phyloP scores from a whole-genome alignment of 345 rosid genomes.

The Angophora floribunda region DNA sequence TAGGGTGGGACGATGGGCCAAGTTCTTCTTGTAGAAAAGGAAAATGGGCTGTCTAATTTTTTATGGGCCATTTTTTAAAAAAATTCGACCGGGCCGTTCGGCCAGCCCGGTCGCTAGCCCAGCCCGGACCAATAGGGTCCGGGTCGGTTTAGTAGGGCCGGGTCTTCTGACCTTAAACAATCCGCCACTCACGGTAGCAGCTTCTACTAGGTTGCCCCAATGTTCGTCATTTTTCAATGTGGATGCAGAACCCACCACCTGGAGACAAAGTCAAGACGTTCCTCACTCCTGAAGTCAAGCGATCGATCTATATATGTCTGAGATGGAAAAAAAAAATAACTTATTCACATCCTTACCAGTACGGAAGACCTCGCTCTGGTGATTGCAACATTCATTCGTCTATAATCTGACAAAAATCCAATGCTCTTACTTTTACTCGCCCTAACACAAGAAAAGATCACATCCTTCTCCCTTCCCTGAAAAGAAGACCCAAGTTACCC shows the following conservation, averaged over 20 bases:
- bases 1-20: no score
- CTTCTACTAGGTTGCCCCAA: slow-evolving; percentile 69
- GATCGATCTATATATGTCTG: no score
- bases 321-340: not conserved
- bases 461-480: slow-evolving; percentile 97
- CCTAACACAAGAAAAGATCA: slow-evolving; percentile 92
- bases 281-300: not conserved
- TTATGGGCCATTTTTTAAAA: no score
- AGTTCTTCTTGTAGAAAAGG: no score
- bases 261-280: slow-evolving; percentile 1
- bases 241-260: slow-evolving; percentile 92
- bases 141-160: no score
- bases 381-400: slow-evolving; percentile 96
- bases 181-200: slow-evolving; percentile 55
- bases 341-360: slow-evolving; percentile 49
- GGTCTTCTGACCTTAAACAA: slow-evolving; percentile 67
- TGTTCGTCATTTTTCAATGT: slow-evolving; percentile 64
- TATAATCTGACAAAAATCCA: slow-evolving; percentile 76
- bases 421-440: slow-evolving; percentile 57
- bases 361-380: slow-evolving; percentile 91
- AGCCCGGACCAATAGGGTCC: no score
- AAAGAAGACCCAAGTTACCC: not conserved
- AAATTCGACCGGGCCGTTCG: no score
- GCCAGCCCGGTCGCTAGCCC: no score
- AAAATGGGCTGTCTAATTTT: no score